Conservation (phyloP, 495 filamentous ascomycete species). For the Penicillium pulvis region DNA sequence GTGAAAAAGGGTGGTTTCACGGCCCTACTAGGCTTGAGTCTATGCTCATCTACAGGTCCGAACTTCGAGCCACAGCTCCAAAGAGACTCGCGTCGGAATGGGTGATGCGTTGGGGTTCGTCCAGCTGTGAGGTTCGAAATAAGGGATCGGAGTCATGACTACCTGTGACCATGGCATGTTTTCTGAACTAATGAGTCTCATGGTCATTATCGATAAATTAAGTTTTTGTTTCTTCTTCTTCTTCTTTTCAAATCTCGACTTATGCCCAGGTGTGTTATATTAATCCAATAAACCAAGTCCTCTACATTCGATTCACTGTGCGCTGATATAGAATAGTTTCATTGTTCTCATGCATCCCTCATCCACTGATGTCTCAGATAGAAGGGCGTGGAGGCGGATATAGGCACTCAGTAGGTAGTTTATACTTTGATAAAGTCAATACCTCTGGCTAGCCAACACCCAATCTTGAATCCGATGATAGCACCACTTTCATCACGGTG, state of each 20-base stretch:
- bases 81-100: slow-evolving; percentile 38
- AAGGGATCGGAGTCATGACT: not conserved
- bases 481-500: slow-evolving; percentile 23
- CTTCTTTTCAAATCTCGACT: too few relatives aligned
- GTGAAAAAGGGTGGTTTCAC: slow-evolving; percentile 31
- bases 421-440: slow-evolving; percentile 22
- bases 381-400: too few relatives aligned
- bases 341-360: too few relatives aligned
- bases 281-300: not conserved
- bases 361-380: too few relatives aligned
- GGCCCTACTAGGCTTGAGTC: slow-evolving; percentile 37
- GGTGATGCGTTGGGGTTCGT: slow-evolving; percentile 38
- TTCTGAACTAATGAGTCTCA: not conserved
- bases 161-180: not conserved
- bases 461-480: slow-evolving; percentile 25
- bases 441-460: slow-evolving; percentile 36
- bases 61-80: slow-evolving; percentile 28
- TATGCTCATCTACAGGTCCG: slow-evolving; percentile 40
- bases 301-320: not conserved
- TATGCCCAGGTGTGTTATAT: too few relatives aligned
- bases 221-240: too few relatives aligned
- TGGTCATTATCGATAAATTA: not conserved
- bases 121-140: slow-evolving; percentile 13
- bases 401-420: not conserved
- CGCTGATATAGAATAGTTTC: not conserved